Conservation (phyloP, 305 asterid species). For the Fraxinus greggii region DNA sequence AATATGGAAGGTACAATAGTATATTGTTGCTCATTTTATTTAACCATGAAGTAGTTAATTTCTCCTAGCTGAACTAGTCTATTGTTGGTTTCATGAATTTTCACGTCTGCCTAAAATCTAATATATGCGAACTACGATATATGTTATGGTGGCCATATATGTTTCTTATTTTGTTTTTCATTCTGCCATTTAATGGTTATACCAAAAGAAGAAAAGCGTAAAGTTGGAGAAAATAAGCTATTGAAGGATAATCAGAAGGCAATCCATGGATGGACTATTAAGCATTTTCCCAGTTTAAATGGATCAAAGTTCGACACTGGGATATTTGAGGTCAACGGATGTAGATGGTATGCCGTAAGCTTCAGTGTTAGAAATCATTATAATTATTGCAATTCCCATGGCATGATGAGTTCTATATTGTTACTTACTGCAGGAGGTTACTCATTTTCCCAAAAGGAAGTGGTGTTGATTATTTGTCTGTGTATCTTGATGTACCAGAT, state of each 20-base stretch:
- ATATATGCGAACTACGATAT: too few relatives aligned
- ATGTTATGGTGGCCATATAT: not conserved
- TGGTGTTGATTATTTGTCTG: conserved; percentile 19
- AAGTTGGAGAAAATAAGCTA: not conserved
- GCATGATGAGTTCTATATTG: not conserved
- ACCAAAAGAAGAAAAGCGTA: not conserved
- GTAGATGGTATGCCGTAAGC: not conserved
- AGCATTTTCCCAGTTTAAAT: not conserved
- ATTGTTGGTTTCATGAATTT: not conserved
- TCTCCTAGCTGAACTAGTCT: not conserved
- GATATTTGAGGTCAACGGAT: not conserved
- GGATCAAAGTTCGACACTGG: not conserved
- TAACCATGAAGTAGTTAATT: not conserved
- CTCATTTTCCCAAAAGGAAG: conserved; percentile 17
- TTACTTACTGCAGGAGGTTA: conserved; percentile 21
- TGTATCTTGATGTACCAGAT: conserved; percentile 29
- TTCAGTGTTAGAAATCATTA: not conserved
- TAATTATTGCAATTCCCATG: not conserved
- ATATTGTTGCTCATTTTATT: not conserved
- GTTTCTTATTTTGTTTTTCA: not conserved
- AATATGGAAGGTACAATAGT: not conserved
- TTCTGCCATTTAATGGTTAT: not conserved
- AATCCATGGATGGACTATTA: not conserved
- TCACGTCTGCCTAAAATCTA: too few relatives aligned
- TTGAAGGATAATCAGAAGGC: not conserved